A percentile compares a stretch with the other conserved stretches of the same genome.
Evolutionary conservation across 768 basidiomycete species (phyloP).

Genomic region (Boletales sp.): DNA sequence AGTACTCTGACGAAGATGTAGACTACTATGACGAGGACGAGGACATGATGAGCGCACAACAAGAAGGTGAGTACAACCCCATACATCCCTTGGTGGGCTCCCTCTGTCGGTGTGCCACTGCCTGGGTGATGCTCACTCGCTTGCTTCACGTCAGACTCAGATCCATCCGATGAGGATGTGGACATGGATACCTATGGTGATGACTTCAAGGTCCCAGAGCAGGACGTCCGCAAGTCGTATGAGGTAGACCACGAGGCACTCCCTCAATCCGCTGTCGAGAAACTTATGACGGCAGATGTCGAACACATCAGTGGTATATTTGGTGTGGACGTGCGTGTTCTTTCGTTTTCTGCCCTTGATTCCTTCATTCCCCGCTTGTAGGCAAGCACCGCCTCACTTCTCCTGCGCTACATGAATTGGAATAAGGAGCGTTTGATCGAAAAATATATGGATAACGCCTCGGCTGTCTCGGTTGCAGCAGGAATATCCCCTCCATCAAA

Average conservation of each 20-base stretch:
- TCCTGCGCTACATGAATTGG: conserved; percentile 86
- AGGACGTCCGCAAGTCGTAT: conserved; percentile 64
- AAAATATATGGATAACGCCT: conserved; percentile 93
- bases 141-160: conserved; percentile 34
- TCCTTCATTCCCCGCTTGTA: conserved; percentile 28
- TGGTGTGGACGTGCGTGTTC: conserved; percentile 75
- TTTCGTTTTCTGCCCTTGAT: background rate
- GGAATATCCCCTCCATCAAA: conserved; percentile 52
- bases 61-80: conserved; percentile 41
- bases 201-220: conserved; percentile 56
- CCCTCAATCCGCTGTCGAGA: conserved; percentile 68
- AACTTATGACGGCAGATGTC: conserved; percentile 71
- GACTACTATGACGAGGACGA: conserved; percentile 73
- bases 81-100: conserved; percentile 1
- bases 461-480: conserved; percentile 65
- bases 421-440: conserved; percentile 96
- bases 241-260: conserved; percentile 85
- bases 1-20: conserved; percentile 64
- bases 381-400: conserved; percentile 66
- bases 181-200: conserved; percentile 65
- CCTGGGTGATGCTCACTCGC: background rate
- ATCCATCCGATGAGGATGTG: conserved; percentile 57
- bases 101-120: conserved; percentile 21
- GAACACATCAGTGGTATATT: conserved; percentile 88
- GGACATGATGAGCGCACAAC: conserved; percentile 57